Evolutionary conservation across 2,329 filamentous ascomycete species (phyloP).

Genomic region (Fusarium pseudograminearum): DNA sequence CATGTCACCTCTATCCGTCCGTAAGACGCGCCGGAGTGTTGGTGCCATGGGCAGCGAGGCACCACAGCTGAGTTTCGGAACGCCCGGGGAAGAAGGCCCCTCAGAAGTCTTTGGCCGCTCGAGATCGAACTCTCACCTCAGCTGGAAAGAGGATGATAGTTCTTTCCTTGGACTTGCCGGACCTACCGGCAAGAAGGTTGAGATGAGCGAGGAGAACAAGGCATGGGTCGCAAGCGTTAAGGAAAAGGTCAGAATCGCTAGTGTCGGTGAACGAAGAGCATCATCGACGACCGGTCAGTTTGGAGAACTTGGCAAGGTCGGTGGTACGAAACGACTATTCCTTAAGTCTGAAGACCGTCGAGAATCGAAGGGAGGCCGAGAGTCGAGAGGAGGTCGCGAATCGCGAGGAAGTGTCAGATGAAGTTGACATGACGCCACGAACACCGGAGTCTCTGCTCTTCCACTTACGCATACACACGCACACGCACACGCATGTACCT

Average conservation of each 20-base stretch:
- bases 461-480: conserved; percentile 8
- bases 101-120: conserved; percentile 61
- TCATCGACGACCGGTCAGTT: conserved; percentile 58
- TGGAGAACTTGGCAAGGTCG: conserved; percentile 77
- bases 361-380: conserved; percentile 32
- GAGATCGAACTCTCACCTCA: conserved; percentile 64
- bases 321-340: conserved; percentile 78
- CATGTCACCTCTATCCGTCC: conserved; percentile 64
- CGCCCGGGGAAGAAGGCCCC: conserved; percentile 59
- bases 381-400: conserved; percentile 30
- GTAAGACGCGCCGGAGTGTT: conserved; percentile 65
- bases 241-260: conserved; percentile 79
- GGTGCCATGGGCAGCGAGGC: conserved; percentile 52
- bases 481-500: background rate
- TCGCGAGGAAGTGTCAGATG: conserved; percentile 41
- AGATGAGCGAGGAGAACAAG: conserved; percentile 77
- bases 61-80: conserved; percentile 55
- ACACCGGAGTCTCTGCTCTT: conserved; percentile 21
- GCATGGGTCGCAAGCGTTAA: conserved; percentile 88
- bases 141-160: conserved; percentile 70
- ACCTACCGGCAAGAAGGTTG: conserved; percentile 72
- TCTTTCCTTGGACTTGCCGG: conserved; percentile 76
- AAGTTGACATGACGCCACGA: conserved; percentile 16
- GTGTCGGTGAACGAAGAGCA: conserved; percentile 63
- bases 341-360: conserved; percentile 56